phyloP scores from a whole-genome alignment of 75 land plant species.

The Ceratopteris richardii region DNA sequence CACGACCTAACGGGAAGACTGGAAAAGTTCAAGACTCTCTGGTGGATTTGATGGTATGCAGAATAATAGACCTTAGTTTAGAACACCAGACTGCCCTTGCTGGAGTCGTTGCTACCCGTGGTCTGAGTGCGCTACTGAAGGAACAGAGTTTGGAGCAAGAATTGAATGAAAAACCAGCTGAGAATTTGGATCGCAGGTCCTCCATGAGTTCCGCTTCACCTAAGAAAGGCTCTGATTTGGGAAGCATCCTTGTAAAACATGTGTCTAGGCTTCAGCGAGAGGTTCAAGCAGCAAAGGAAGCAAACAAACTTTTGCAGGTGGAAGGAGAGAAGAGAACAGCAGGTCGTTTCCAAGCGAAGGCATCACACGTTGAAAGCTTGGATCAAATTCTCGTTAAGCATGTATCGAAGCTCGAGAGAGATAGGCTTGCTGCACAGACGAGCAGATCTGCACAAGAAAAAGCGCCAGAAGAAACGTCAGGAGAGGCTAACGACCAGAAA shows the following conservation, averaged over 20 bases:
- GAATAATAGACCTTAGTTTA: constrained; percentile 51
- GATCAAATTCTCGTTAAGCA: constrained; percentile 50
- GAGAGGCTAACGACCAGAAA: too few relatives aligned
- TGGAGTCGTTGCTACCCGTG: constrained; percentile 77
- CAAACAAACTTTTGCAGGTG: neutral
- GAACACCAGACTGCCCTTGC: constrained; percentile 70
- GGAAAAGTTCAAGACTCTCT: too few relatives aligned
- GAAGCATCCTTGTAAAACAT: constrained; percentile 50
- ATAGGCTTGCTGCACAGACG: too few relatives aligned
- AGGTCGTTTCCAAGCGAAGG: neutral
- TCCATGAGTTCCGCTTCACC: neutral
- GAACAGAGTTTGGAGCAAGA: constrained; percentile 30
- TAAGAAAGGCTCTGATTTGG: constrained; percentile 10
- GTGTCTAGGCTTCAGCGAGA: constrained; percentile 48
- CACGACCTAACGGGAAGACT: too few relatives aligned
- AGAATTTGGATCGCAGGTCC: too few relatives aligned
- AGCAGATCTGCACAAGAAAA: too few relatives aligned
- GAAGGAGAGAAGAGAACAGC: constrained; percentile 1
- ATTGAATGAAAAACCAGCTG: constrained; percentile 5
- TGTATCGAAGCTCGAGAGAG: constrained; percentile 50
- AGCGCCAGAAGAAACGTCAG: too few relatives aligned
- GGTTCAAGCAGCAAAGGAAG: constrained; percentile 24
- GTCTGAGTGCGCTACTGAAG: constrained; percentile 63
- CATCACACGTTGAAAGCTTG: constrained; percentile 8
- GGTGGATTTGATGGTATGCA: constrained; percentile 41